Evolutionary conservation across 2,329 filamentous ascomycete species (phyloP).

Genomic region (Stagonosporopsis chrysanthemi): DNA sequence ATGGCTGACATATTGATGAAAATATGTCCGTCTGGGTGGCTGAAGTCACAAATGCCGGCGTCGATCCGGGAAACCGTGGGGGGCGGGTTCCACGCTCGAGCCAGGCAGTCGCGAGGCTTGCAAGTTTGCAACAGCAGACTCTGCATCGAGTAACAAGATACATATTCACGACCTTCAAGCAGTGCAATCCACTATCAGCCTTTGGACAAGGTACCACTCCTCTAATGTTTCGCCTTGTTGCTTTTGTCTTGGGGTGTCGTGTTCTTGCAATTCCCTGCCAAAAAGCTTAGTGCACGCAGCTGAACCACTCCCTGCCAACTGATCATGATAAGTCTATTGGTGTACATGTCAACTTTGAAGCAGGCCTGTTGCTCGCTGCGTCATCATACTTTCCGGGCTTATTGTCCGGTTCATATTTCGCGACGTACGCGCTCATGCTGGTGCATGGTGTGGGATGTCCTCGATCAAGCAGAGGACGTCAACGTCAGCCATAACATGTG

Average conservation of each 20-base stretch:
- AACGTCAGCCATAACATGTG: not conserved
- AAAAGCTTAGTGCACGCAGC: slow-evolving; percentile 3
- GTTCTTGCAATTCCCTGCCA: slow-evolving; percentile 5
- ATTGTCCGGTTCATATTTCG: not conserved
- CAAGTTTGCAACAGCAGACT: not conserved
- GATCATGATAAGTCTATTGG: not conserved
- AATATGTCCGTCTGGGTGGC: slow-evolving; percentile 5
- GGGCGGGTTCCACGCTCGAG: slow-evolving; percentile 7
- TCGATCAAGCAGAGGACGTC: not conserved
- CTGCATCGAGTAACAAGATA: not conserved
- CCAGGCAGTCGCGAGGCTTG: not conserved
- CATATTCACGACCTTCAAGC: not conserved
- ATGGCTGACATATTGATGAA: slow-evolving; percentile 9
- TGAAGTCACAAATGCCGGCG: not conserved
- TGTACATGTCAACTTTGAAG: not conserved
- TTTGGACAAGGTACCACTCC: not conserved
- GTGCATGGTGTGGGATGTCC: not conserved
- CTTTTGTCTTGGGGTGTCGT: not conserved
- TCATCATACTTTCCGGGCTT: not conserved
- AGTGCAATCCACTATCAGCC: not conserved
- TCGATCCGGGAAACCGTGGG: slow-evolving; percentile 1
- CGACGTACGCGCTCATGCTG: not conserved
- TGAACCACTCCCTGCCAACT: not conserved
- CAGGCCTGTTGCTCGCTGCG: not conserved
- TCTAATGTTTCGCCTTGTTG: not conserved